Evolutionary conservation across 495 filamentous ascomycete genomes (phyloP).

Genomic region (Lophium mytilinum): DNA sequence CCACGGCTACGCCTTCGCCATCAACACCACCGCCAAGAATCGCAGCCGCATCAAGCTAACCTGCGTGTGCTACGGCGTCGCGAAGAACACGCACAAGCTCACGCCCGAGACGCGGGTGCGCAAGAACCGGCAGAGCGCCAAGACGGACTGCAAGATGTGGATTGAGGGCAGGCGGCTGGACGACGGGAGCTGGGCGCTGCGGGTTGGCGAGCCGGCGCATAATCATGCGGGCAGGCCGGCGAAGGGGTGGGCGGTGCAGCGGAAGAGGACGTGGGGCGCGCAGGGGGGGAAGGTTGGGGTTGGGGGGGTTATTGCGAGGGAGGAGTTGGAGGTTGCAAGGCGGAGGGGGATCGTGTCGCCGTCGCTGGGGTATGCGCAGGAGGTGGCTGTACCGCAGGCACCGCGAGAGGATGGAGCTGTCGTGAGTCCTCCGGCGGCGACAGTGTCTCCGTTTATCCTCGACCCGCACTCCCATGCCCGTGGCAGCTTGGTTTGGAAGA

Average conservation of each 20-base stretch:
- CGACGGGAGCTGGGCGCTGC: conserved; percentile 18
- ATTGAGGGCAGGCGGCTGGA: conserved; percentile 23
- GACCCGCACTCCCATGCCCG: conserved; percentile 8
- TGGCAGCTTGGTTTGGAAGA: conserved; percentile 18
- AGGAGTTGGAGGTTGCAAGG: conserved; percentile 13
- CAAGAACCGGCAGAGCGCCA: conserved; percentile 21
- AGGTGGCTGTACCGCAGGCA: neutral
- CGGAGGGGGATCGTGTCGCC: neutral
- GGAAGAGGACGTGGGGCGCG: conserved; percentile 23
- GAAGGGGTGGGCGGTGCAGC: conserved; percentile 20
- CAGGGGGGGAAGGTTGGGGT: conserved; percentile 17
- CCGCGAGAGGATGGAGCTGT: neutral
- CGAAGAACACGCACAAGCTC: conserved; percentile 27
- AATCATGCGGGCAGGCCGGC: conserved; percentile 18
- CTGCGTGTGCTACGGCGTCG: conserved; percentile 24
- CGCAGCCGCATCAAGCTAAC: conserved; percentile 20
- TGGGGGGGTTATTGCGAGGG: conserved; percentile 20
- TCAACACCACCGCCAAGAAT: conserved; percentile 24
- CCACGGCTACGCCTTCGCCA: conserved; percentile 25
- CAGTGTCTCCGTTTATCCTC: too few relatives aligned
- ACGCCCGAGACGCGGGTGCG: conserved; percentile 23
- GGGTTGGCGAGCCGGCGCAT: conserved; percentile 15
- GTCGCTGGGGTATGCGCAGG: neutral
- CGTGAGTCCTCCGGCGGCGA: too few relatives aligned
- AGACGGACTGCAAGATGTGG: conserved; percentile 27